Base-by-base conservation (phyloP, 2,329 filamentous ascomycete genomes). In the Daldinia eschscholtzii region DNA sequence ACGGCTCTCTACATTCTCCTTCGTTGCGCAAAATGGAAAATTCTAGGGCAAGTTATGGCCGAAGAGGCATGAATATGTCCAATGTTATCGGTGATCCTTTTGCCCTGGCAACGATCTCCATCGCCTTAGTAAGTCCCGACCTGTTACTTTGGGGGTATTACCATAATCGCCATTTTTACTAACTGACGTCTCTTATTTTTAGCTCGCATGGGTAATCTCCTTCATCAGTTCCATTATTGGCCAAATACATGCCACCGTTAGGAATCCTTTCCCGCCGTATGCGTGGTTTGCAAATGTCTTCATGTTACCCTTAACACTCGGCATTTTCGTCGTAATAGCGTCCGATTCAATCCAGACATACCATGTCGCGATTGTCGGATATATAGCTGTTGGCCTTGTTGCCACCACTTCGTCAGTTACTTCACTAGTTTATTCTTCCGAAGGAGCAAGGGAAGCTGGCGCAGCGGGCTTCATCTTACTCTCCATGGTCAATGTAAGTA, bases 41-140 rank as follows among this genome's bases (percentile, higher is more conserved):
- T 79, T 87, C 87, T 73, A 86, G 88, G 79, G 83, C 77, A 71
- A 81, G 82, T 73, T 87, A 89, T 78, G 84, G 83, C 73, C 81
- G 82, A 78, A 84, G 80, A 78, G 83, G 84, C 75, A 91, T 97
- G 81, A 91, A 88, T 80, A 81, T 94, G 81, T 92, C 92, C 79
- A 97, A 98, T 82, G 94, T 99, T 76, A 87, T 98, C 69, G 96
- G 96, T 76, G 95, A 99, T 82, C 96, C 96, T 5, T 98, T 99
- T 81, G 94, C 95, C 67, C 88, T 99, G 68, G 94, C 94, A 62
- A 98, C 96, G 39, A 89, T 97, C 72, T 98, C 95, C 65, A 98
- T 98, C 80, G 89, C 92, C 71, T 86, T 93, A 78, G 95, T 98
- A 89, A 81, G 93, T 88, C 35, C 46, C 26, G 15, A 56, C 12